Evolutionary conservation across 306 rosid species (phyloP), one percentile per base, ranked within the genome.

Genomic region (Trichosanthes cucumerina): DNA sequence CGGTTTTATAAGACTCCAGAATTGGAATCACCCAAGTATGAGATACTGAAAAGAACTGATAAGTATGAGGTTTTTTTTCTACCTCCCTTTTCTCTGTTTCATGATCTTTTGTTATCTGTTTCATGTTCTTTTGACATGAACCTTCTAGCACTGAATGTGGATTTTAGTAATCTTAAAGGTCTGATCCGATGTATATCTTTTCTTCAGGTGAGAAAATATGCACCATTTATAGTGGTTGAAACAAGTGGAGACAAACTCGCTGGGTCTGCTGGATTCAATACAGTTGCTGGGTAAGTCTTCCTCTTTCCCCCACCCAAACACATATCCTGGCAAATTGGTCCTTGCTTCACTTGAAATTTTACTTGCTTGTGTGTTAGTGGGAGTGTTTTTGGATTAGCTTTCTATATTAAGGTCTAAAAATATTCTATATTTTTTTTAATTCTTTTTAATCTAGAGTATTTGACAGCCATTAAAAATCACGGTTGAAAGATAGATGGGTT

Each of bases 1-100:
- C 87, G 91, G 81, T 79, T 86, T 56, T 95, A 91, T 78, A 95
- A 91, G 86, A 95, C 99, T 43, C 99, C 92, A 19, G 97, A 88
- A 54, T 84, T 95, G 86, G 93, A 93, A 86, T 83, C 97, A 82
- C 99, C 97, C 50, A 88, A 86, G 39, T 95, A 92, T 82, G 88
- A 84, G 75, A 87, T 88, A 47, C 79, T 92, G 82, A 95, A 88
- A 86, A 87, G 84, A 83, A 86, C 90, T 7, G 90, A 91, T 73
- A 79, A 82, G 73, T 95, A 91, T 72, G 97, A 92, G 99, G 99
- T 92, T 38, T 80, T 68, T 77, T 50, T 82, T 11, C 26, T 41
- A 64, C 26, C 78, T 71, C 33, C 49, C 24, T 16, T 63, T 64
- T 16, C 14, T 31, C 2, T 79, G 64, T 62, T 18, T 23, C 36